A percentile compares a stretch with the other conserved stretches of the same genome.
Conservation (phyloP, 1,139 yeast genomes). For the Pichia sp. region DNA sequence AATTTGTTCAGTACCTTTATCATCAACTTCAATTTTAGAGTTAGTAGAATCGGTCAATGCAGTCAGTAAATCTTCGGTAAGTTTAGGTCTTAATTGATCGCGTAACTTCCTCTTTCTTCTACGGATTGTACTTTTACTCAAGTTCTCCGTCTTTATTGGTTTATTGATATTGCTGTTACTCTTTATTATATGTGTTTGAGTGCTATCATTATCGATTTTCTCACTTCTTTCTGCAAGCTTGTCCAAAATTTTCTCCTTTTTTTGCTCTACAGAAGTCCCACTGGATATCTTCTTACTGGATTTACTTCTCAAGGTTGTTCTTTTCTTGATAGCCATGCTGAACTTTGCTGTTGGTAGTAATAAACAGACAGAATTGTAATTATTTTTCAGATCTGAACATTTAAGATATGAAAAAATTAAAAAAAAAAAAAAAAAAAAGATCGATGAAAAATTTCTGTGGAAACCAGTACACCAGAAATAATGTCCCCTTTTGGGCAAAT, state of each 20-base stretch:
- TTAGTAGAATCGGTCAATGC: constrained; percentile 39
- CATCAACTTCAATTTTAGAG: constrained; percentile 16
- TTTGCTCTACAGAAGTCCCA: background rate
- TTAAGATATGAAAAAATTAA: too few relatives aligned
- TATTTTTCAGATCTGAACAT: too few relatives aligned
- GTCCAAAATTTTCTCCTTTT: constrained; percentile 12
- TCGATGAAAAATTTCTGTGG: too few relatives aligned
- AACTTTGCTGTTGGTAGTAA: too few relatives aligned
- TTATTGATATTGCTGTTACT: constrained; percentile 9
- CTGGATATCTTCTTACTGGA: constrained; percentile 18
- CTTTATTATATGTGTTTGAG: constrained; percentile 12
- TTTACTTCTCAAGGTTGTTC: constrained; percentile 38
- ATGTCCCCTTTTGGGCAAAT: too few relatives aligned
- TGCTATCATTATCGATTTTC: background rate
- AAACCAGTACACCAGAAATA: too few relatives aligned
- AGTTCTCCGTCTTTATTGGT: constrained; percentile 24
- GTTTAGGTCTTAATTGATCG: constrained; percentile 52
- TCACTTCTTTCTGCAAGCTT: constrained; percentile 8
- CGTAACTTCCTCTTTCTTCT: constrained; percentile 58
- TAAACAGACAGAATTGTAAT: too few relatives aligned
- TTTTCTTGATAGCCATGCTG: constrained; percentile 36
- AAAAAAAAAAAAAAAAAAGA: too few relatives aligned
- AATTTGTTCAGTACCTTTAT: constrained; percentile 13
- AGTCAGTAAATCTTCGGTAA: constrained; percentile 47
- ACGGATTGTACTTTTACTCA: constrained; percentile 57